Evolutionary conservation across 306 rosid species (phyloP).

Genomic region (Glycine latifolia): DNA sequence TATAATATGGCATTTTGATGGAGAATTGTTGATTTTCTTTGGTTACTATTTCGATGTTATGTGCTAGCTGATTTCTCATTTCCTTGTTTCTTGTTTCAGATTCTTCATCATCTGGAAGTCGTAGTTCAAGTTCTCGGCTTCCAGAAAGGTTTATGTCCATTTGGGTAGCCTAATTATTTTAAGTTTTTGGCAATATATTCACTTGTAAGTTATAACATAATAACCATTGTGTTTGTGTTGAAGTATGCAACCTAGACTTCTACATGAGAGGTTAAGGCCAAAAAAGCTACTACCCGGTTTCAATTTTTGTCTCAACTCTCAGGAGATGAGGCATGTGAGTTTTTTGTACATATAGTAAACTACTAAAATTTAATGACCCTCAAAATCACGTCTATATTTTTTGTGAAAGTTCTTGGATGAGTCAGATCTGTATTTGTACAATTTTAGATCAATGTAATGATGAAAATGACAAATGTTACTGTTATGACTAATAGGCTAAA

Average conservation of each 20-base stretch:
- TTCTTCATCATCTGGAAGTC: slow-evolving; percentile 70
- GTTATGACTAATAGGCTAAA: slow-evolving; percentile 29
- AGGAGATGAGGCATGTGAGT: slow-evolving; percentile 25
- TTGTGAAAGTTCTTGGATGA: slow-evolving; percentile 32
- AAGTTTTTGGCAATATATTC: slow-evolving; percentile 27
- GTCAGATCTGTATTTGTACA: slow-evolving; percentile 11
- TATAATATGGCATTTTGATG: slow-evolving; percentile 26
- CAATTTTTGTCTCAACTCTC: slow-evolving; percentile 9
- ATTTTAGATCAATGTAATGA: slow-evolving; percentile 22
- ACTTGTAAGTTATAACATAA: slow-evolving; percentile 10
- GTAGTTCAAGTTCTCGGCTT: slow-evolving; percentile 76
- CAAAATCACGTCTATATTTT: slow-evolving; percentile 17
- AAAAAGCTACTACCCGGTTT: slow-evolving; percentile 1
- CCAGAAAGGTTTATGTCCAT: slow-evolving; percentile 76
- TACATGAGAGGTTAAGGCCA: too few species aligned
- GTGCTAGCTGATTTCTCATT: slow-evolving; percentile 39
- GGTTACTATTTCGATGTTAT: slow-evolving; percentile 18
- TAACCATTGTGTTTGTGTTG: not conserved
- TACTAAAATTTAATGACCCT: slow-evolving; percentile 30
- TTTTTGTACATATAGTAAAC: slow-evolving; percentile 4
- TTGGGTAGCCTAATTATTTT: slow-evolving; percentile 17
- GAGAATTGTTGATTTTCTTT: slow-evolving; percentile 22
- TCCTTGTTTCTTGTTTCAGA: slow-evolving; percentile 55
- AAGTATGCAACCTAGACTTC: slow-evolving; percentile 15
- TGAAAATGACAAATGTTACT: slow-evolving; percentile 31